These are phyloP conservation scores for Citrus trifoliata DNA, from an alignment of 345 rosid genomes.

Conservation along the genomic window DNA sequence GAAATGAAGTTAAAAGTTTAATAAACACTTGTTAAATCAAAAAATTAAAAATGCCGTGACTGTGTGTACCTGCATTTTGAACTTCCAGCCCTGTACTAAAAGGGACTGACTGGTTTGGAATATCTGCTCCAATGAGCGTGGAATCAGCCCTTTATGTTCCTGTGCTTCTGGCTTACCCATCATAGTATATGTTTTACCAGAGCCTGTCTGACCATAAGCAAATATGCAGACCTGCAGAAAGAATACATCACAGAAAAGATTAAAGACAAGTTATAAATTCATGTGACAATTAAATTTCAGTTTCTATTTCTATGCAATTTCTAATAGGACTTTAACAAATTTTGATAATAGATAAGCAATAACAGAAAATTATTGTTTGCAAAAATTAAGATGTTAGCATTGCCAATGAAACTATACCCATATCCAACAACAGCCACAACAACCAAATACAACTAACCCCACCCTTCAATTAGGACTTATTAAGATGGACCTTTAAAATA, in stretches of 20 bases:
- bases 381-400: too few species aligned
- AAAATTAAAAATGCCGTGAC: neutral
- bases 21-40: neutral
- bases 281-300: neutral
- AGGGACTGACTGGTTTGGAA: constrained; percentile 76
- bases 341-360: neutral
- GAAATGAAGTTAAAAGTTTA: neutral
- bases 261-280: neutral
- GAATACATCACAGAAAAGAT: neutral
- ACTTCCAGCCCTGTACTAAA: constrained; percentile 86
- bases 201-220: constrained; percentile 98
- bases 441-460: neutral
- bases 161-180: constrained; percentile 82
- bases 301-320: neutral
- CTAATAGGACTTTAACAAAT: neutral
- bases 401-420: neutral
- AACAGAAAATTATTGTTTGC: neutral
- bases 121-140: constrained; percentile 87
- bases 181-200: constrained; percentile 98
- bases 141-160: constrained; percentile 83
- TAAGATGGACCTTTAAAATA: neutral
- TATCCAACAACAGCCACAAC: neutral
- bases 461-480: neutral
- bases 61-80: constrained; percentile 75
- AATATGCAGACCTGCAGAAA: constrained; percentile 80